Percentiles rank a stretch among this genome's conserved stretches.
These are phyloP conservation scores for Candida argentea DNA, from an alignment of 805 yeast species.

Conservation along the genomic window DNA sequence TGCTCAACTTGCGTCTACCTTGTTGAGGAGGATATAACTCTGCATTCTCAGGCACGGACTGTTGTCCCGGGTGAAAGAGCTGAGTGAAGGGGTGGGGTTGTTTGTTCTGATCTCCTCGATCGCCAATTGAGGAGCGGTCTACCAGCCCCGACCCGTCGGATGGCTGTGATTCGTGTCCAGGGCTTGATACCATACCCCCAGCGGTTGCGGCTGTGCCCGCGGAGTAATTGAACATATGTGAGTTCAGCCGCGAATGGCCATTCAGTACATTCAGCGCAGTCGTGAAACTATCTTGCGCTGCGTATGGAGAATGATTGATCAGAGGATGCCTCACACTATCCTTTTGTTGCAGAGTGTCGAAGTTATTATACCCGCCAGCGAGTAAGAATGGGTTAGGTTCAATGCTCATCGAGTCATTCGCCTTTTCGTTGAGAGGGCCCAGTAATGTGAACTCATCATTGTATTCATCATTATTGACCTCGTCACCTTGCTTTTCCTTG, in stretches of 20 bases:
- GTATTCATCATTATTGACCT: conserved; percentile 11
- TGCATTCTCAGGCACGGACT: neutral
- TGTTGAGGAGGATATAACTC: conserved; percentile 12
- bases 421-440: conserved; percentile 15
- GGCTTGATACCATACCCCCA: neutral
- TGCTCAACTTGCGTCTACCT: conserved; percentile 42
- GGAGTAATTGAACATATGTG: neutral
- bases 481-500: conserved; percentile 5
- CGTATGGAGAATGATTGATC: conserved; percentile 1
- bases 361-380: conserved; percentile 11
- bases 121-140: conserved; percentile 4
- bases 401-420: conserved; percentile 5
- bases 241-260: neutral
- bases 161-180: conserved; percentile 1
- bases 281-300: too few relatives aligned
- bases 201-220: neutral
- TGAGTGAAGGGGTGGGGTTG: conserved; percentile 3
- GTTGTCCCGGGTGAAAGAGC: conserved; percentile 1
- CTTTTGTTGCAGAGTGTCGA: conserved; percentile 6
- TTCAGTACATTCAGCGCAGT: neutral
- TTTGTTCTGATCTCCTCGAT: conserved; percentile 2
- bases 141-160: conserved; percentile 1
- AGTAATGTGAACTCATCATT: conserved; percentile 25
- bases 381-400: conserved; percentile 16
- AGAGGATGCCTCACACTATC: neutral